Percentiles rank a stretch among this genome's conserved stretches.
Conservation (phyloP, 805 yeast genomes). For the Monosporozyma siamensis region DNA sequence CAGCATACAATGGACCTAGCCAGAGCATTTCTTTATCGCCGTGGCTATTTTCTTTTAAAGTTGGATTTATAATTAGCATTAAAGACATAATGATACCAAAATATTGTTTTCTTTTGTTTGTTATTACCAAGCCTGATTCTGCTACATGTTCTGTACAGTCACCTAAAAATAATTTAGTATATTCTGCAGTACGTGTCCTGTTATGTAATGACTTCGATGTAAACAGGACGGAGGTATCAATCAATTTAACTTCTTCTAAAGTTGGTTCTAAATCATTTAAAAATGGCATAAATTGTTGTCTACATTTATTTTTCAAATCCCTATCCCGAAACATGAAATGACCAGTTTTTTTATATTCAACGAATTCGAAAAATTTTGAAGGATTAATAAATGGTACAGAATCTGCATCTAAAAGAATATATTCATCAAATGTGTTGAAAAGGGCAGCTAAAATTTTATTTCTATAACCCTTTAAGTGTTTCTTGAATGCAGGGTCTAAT, state of each 20-base stretch:
- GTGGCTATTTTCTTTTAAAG: neutral
- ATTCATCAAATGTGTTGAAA: conserved; percentile 42
- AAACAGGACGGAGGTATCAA: too few relatives aligned
- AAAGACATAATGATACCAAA: neutral
- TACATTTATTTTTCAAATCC: neutral
- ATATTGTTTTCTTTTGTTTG: neutral
- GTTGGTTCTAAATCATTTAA: too few relatives aligned
- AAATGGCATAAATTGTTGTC: neutral
- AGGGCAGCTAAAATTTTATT: conserved; percentile 41
- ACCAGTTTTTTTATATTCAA: conserved; percentile 16
- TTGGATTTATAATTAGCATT: neutral
- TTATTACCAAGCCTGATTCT: conserved; percentile 1
- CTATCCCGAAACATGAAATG: neutral
- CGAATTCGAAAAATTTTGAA: conserved; percentile 21
- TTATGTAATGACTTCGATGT: neutral
- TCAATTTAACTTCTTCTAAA: too few relatives aligned
- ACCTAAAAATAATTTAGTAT: neutral
- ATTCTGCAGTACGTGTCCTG: neutral
- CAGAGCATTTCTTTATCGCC: conserved; percentile 4
- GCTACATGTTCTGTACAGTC: neutral
- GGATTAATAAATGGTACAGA: conserved; percentile 36
- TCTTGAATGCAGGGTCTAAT: conserved; percentile 8
- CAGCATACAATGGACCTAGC: conserved; percentile 2
- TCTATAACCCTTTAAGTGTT: conserved; percentile 27
- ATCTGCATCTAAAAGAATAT: conserved; percentile 45